These are phyloP conservation scores for Trichoderma harzianum DNA, from an alignment of 2,329 filamentous ascomycete genomes.

Conservation along the genomic window DNA sequence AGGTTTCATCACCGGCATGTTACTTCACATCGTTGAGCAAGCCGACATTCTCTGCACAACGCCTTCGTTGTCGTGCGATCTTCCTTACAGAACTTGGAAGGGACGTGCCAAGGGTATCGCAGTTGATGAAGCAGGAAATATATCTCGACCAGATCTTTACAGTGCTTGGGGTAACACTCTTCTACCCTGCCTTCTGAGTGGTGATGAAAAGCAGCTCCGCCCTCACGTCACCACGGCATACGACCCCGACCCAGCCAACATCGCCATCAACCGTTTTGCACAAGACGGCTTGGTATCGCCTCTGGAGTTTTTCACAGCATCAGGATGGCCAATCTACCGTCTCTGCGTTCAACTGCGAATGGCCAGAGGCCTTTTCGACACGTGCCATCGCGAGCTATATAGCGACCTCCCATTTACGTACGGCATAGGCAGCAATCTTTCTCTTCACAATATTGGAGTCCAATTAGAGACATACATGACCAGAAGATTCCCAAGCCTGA, in stretches of 20 bases:
- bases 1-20: too few relatives aligned
- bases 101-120: accelerated
- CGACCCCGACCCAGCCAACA: too few relatives aligned
- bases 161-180: not conserved
- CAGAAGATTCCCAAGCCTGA: too few relatives aligned
- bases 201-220: not conserved
- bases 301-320: not conserved
- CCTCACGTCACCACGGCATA: accelerated
- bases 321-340: not conserved
- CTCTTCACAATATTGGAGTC: too few relatives aligned
- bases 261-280: not conserved
- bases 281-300: not conserved
- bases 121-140: not conserved
- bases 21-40: not conserved
- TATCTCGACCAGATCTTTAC: not conserved
- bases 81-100: accelerated
- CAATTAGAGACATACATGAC: too few relatives aligned
- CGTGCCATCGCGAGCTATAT: constrained; percentile 19
- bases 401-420: constrained; percentile 18
- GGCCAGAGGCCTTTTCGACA: constrained; percentile 19
- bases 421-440: not conserved
- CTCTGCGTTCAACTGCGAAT: not conserved
- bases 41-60: not conserved
- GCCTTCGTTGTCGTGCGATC: accelerated
- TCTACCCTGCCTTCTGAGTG: not conserved